phyloP scores from a whole-genome alignment of 352 stramenopile species.

The Sclerospora graminicola region DNA sequence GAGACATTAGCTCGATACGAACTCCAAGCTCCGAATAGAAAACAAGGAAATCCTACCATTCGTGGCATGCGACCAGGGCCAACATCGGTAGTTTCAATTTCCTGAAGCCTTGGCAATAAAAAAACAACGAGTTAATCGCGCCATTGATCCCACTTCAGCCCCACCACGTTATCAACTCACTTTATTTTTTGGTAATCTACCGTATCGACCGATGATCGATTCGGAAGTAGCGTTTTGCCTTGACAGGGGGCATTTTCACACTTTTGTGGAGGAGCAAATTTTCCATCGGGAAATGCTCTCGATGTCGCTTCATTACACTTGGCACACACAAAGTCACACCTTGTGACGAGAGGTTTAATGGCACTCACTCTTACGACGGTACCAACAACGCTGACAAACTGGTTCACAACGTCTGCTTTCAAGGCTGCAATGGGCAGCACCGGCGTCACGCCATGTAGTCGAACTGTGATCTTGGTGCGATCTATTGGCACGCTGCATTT shows the following conservation, averaged over 20 bases:
- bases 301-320: conserved; percentile 71
- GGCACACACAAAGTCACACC: conserved; percentile 80
- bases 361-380: conserved; percentile 78
- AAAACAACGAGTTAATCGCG: conserved; percentile 19
- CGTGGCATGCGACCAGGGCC: conserved; percentile 80
- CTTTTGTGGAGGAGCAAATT: conserved; percentile 51
- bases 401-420: conserved; percentile 65
- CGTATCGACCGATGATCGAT: conserved; percentile 77
- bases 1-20: no score
- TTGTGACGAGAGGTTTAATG: conserved; percentile 77
- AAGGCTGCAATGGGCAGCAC: conserved; percentile 55
- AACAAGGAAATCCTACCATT: conserved; percentile 30
- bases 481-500: conserved; percentile 34
- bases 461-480: conserved; percentile 42
- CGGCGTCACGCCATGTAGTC: conserved; percentile 57
- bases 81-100: conserved; percentile 88
- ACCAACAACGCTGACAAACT: conserved; percentile 63
- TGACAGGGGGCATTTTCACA: conserved; percentile 61
- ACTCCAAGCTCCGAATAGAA: no score
- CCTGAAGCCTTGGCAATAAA: conserved; percentile 44
- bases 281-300: conserved; percentile 66
- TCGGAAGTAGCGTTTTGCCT: conserved; percentile 58
- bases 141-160: conserved; percentile 7
- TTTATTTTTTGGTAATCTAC: conserved; percentile 88
- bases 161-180: conserved; percentile 17